These are phyloP conservation scores for baker's yeast (Saccharomyces cerevisiae) DNA, from an alignment of 805 yeast species.

Conservation along the genomic window DNA sequence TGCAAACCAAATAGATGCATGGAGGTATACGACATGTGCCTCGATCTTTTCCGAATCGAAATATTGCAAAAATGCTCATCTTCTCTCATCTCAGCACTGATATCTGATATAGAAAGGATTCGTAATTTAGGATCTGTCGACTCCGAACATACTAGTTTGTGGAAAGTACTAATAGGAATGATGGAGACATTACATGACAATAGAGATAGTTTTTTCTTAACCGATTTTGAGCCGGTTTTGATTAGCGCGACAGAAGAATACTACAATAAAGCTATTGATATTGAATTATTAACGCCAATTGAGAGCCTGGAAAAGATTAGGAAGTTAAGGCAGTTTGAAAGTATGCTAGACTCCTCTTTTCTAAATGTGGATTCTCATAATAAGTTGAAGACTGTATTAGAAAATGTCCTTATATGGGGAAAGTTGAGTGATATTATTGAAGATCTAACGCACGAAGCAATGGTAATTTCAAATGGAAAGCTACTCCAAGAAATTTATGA, in stretches of 20 bases:
- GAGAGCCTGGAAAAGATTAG: slow-evolving; percentile 45
- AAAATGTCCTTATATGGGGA: slow-evolving; percentile 19
- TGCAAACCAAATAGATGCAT: slow-evolving; percentile 60
- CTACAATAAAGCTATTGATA: slow-evolving; percentile 42
- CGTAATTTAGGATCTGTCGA: slow-evolving; percentile 18
- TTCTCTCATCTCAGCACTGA: slow-evolving; percentile 44
- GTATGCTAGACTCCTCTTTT: slow-evolving; percentile 25
- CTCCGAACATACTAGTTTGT: slow-evolving; percentile 32
- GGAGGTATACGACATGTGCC: slow-evolving; percentile 64
- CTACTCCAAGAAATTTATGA: slow-evolving; percentile 13
- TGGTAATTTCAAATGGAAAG: slow-evolving; percentile 5
- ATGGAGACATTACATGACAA: slow-evolving; percentile 54
- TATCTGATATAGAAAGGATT: slow-evolving; percentile 18
- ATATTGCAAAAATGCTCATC: slow-evolving; percentile 44
- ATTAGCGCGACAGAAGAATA: slow-evolving; percentile 46
- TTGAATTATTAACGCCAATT: slow-evolving; percentile 41
- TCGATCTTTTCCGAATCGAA: slow-evolving; percentile 54
- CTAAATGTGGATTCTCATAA: slow-evolving; percentile 18
- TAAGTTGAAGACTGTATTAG: slow-evolving; percentile 15
- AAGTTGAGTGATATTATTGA: slow-evolving; percentile 8
- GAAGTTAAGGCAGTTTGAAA: slow-evolving; percentile 55
- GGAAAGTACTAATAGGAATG: slow-evolving; percentile 60
- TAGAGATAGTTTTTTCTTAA: slow-evolving; percentile 54
- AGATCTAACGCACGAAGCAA: slow-evolving; percentile 7
- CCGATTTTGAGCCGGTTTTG: slow-evolving; percentile 59